These are phyloP conservation scores for Achlya hypogyna DNA, from an alignment of 352 stramenopile species.

Conservation along the genomic window DNA sequence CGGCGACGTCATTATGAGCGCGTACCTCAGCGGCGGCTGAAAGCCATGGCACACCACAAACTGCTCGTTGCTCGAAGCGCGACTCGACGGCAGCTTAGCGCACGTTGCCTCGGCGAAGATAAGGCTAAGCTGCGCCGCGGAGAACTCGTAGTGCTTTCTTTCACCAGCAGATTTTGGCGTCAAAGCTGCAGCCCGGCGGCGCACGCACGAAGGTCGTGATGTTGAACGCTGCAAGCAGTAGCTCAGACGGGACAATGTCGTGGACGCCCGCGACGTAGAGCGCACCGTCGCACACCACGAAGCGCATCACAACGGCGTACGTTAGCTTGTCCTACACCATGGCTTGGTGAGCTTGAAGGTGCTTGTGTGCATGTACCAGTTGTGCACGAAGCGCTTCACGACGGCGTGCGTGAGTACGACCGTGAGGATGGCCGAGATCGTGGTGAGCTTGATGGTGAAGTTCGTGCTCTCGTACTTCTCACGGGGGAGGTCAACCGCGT, in stretches of 20 bases:
- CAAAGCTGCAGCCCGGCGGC: constrained; percentile 92
- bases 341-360: too few species aligned
- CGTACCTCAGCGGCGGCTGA: constrained; percentile 62
- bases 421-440: too few species aligned
- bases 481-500: too few species aligned
- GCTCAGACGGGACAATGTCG: constrained; percentile 94
- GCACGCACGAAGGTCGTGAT: constrained; percentile 95
- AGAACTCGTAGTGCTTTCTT: constrained; percentile 92
- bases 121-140: constrained; percentile 93
- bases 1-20: constrained; percentile 80
- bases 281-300: constrained; percentile 98
- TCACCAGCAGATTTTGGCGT: constrained; percentile 99
- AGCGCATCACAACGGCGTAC: too few species aligned
- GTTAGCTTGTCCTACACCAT: too few species aligned
- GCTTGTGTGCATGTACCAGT: too few species aligned
- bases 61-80: constrained; percentile 92
- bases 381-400: too few species aligned
- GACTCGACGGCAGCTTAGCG: constrained; percentile 95
- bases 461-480: too few species aligned
- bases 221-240: constrained; percentile 95
- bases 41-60: constrained; percentile 97
- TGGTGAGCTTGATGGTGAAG: too few species aligned
- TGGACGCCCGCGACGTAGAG: constrained; percentile 99
- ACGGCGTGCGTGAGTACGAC: too few species aligned
- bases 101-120: constrained; percentile 95